A percentile compares a stretch with the other conserved stretches of the same genome.
These are phyloP conservation scores for Beta corolliflora DNA, from an alignment of 179 eudicot species.

Conservation along the genomic window DNA sequence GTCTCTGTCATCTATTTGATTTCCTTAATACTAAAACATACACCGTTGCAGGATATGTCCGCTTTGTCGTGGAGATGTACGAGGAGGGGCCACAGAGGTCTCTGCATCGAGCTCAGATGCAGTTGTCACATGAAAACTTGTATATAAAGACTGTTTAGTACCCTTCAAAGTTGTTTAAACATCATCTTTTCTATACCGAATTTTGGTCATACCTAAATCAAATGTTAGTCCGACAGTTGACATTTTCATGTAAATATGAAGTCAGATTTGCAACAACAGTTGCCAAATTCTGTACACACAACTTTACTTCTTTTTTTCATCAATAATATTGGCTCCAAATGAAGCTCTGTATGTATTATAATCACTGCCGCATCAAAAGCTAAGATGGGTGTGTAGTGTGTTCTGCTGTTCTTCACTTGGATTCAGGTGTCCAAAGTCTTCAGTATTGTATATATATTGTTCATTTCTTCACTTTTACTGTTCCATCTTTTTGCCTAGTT, in stretches of 20 bases:
- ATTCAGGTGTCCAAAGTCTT: background rate
- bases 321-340: slow-evolving; percentile 3
- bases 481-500: background rate
- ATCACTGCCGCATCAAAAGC: background rate
- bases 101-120: slow-evolving; percentile 39
- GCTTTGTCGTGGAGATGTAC: slow-evolving; percentile 74
- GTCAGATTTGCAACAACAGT: background rate
- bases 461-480: too few relatives aligned
- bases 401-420: background rate
- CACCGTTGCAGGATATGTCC: slow-evolving; percentile 66
- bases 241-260: slow-evolving; percentile 31
- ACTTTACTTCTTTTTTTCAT: background rate
- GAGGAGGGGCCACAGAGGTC: slow-evolving; percentile 39
- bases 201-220: slow-evolving; percentile 4
- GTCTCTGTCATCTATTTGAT: background rate
- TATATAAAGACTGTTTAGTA: slow-evolving; percentile 24
- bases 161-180: slow-evolving; percentile 5
- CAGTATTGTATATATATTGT: background rate
- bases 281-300: background rate
- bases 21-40: background rate
- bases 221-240: slow-evolving; percentile 11
- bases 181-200: slow-evolving; percentile 3
- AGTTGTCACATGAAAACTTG: slow-evolving; percentile 28
- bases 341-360: background rate
- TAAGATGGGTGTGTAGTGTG: background rate